Evolutionary conservation across 495 filamentous ascomycete species (phyloP).

Genomic region (Chaetomidium leptoderma): DNA sequence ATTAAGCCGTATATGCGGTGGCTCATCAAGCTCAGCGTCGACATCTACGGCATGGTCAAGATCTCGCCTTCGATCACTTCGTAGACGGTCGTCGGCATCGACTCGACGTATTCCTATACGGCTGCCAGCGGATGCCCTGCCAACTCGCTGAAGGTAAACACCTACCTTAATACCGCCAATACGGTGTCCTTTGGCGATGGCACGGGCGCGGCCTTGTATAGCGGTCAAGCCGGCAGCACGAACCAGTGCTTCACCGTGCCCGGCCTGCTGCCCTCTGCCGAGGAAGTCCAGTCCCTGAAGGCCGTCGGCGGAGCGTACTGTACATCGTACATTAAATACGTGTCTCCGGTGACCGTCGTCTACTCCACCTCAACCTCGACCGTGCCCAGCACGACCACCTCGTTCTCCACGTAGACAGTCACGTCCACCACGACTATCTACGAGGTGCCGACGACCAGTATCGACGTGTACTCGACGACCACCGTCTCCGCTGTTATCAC

Average conservation of each 20-base stretch:
- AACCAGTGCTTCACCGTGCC: background rate
- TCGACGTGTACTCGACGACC: background rate
- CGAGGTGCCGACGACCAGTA: background rate
- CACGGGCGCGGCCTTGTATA: background rate
- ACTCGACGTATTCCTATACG: background rate
- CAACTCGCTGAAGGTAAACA: constrained; percentile 4
- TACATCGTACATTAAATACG: background rate
- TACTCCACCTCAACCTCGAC: background rate
- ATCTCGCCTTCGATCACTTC: background rate
- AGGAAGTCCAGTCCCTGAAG: background rate
- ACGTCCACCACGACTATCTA: background rate
- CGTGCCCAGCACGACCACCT: background rate
- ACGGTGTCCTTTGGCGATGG: background rate
- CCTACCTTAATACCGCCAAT: constrained; percentile 2
- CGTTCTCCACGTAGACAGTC: background rate
- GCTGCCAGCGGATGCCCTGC: background rate
- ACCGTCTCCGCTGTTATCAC: background rate
- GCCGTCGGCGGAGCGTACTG: background rate
- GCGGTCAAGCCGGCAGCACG: background rate
- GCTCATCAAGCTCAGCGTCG: background rate
- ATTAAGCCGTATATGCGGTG: constrained; percentile 1
- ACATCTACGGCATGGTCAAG: background rate
- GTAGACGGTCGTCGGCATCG: constrained; percentile 2
- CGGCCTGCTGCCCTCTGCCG: background rate
- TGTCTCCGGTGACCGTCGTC: background rate